Conservation (phyloP, 2,329 filamentous ascomycete genomes). For the Aspergillus brasiliensis region DNA sequence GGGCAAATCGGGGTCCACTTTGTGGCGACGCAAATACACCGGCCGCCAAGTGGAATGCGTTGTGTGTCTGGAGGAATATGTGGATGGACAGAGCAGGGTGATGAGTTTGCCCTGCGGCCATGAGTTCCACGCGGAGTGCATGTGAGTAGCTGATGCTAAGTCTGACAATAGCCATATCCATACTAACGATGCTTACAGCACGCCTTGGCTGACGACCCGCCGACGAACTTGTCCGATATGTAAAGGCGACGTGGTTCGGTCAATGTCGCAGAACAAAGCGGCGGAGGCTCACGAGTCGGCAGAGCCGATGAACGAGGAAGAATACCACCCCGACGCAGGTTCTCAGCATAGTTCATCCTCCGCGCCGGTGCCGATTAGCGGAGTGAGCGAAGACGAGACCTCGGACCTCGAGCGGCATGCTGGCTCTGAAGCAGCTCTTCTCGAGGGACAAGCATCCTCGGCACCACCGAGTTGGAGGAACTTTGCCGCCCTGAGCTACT, state of each 20-base stretch:
- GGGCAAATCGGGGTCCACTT: constrained; percentile 50
- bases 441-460: constrained; percentile 35
- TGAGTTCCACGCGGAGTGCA: constrained; percentile 97
- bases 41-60: constrained; percentile 82
- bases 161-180: background rate
- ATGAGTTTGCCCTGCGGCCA: constrained; percentile 98
- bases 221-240: constrained; percentile 98
- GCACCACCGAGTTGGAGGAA: constrained; percentile 47
- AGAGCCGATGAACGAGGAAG: constrained; percentile 44
- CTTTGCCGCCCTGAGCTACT: constrained; percentile 47
- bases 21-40: constrained; percentile 60
- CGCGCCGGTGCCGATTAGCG: constrained; percentile 52
- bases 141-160: constrained; percentile 65
- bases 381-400: constrained; percentile 35
- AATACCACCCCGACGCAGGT: constrained; percentile 49
- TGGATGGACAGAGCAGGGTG: constrained; percentile 89
- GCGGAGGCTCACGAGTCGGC: constrained; percentile 30
- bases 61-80: constrained; percentile 93
- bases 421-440: constrained; percentile 34
- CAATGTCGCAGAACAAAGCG: constrained; percentile 52
- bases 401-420: constrained; percentile 48
- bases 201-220: constrained; percentile 93
- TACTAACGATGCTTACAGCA: constrained; percentile 56
- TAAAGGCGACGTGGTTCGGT: constrained; percentile 88
- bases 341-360: constrained; percentile 52